Conservation (phyloP, 371 early-diverging fungal species). For the Apophysomyces sp. region DNA sequence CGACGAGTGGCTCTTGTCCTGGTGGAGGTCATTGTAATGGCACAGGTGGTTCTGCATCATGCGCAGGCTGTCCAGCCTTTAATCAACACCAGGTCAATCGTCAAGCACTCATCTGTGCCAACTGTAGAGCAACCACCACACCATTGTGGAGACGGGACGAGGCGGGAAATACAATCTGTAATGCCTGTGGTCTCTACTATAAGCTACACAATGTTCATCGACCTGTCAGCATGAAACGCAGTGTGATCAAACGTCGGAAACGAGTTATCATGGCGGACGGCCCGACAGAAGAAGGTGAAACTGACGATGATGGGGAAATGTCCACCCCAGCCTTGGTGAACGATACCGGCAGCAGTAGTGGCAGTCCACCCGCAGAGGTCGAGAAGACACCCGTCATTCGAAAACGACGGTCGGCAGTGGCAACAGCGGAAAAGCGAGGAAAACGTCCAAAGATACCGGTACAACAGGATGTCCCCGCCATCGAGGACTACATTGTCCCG, state of each 20-base stretch:
- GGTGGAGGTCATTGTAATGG: conserved; percentile 79
- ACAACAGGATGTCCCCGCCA: conserved; percentile 12
- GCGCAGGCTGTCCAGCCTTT: conserved; percentile 74
- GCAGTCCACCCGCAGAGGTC: not conserved
- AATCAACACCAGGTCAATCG: conserved; percentile 64
- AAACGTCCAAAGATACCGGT: not conserved
- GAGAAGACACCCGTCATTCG: not conserved
- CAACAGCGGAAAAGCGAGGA: conserved; percentile 1
- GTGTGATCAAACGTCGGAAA: conserved; percentile 42
- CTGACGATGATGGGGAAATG: not conserved
- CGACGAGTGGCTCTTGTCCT: conserved; percentile 60
- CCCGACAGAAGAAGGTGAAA: not conserved
- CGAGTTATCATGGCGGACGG: conserved; percentile 35
- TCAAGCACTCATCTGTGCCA: conserved; percentile 66
- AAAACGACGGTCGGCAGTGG: not conserved
- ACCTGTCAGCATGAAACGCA: conserved; percentile 34
- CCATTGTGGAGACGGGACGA: conserved; percentile 72
- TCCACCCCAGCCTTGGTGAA: not conserved
- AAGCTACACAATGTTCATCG: conserved; percentile 55
- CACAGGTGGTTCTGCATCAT: conserved; percentile 66
- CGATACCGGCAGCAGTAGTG: not conserved
- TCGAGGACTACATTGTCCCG: conserved; percentile 22
- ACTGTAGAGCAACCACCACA: conserved; percentile 68
- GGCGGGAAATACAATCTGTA: conserved; percentile 61
- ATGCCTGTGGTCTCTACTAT: conserved; percentile 72